phyloP scores from a whole-genome alignment of 306 rosid genomes.

The Arachis hypogaea region DNA sequence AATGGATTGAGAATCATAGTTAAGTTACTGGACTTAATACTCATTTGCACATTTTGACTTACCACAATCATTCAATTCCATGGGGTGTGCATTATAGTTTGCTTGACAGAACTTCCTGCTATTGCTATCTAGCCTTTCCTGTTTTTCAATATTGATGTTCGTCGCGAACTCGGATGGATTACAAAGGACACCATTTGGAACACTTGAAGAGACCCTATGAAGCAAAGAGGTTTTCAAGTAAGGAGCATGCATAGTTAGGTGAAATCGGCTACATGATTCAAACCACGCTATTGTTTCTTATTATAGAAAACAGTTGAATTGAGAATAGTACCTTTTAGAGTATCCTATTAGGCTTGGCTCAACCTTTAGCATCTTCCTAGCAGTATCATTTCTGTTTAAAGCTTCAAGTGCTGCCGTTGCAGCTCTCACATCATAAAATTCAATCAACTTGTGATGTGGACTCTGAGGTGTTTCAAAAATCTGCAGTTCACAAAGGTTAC shows the following conservation, averaged over 20 bases:
- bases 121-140: constrained; percentile 41
- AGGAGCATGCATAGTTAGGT: constrained; percentile 28
- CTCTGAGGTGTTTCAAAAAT: constrained; percentile 47
- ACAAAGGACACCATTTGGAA: constrained; percentile 43
- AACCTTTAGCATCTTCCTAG: constrained; percentile 55
- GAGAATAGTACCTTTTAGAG: constrained; percentile 46
- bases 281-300: too few species aligned
- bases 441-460: constrained; percentile 42
- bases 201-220: constrained; percentile 55
- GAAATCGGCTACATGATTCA: background rate
- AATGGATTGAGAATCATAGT: constrained; percentile 3
- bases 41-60: constrained; percentile 29
- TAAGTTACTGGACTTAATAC: too few species aligned
- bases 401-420: constrained; percentile 58
- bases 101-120: constrained; percentile 37
- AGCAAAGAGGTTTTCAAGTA: constrained; percentile 39
- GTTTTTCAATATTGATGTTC: constrained; percentile 26
- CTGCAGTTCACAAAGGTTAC: constrained; percentile 40
- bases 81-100: constrained; percentile 42
- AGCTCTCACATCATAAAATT: constrained; percentile 60
- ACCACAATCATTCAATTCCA: constrained; percentile 62
- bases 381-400: constrained; percentile 48
- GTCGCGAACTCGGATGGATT: constrained; percentile 29
- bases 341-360: constrained; percentile 45
- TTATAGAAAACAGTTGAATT: too few species aligned